Evolutionary conservation across 345 rosid genomes (phyloP).

Genomic region (Arabidopsis suecica): DNA sequence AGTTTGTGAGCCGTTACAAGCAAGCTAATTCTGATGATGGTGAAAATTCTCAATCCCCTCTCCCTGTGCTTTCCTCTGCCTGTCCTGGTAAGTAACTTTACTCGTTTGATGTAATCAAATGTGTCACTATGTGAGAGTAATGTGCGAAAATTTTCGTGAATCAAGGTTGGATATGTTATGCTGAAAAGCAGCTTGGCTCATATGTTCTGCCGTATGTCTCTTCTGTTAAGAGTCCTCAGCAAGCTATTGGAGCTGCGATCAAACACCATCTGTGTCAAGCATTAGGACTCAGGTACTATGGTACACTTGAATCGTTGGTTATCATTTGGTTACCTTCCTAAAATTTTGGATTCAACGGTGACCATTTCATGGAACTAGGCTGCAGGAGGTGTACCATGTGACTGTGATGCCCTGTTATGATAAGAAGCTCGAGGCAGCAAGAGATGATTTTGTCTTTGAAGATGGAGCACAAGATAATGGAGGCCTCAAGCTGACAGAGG

Average conservation of each 20-base stretch:
- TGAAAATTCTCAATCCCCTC: slow-evolving; percentile 46
- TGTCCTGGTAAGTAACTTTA: slow-evolving; percentile 74
- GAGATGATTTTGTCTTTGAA: slow-evolving; percentile 81
- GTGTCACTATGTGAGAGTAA: slow-evolving; percentile 11
- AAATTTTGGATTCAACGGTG: not conserved
- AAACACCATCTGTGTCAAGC: slow-evolving; percentile 70
- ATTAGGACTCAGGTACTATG: slow-evolving; percentile 72
- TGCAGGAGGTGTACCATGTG: slow-evolving; percentile 84
- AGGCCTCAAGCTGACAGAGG: slow-evolving; percentile 59
- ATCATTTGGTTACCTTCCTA: not conserved
- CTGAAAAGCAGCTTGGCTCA: slow-evolving; percentile 90
- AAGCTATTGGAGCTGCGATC: slow-evolving; percentile 81
- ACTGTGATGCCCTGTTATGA: slow-evolving; percentile 99
- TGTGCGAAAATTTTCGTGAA: not conserved
- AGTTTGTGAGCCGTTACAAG: slow-evolving; percentile 74
- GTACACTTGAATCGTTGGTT: slow-evolving; percentile 18
- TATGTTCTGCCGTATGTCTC: slow-evolving; percentile 84
- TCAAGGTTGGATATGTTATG: slow-evolving; percentile 98
- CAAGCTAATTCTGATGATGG: slow-evolving; percentile 50
- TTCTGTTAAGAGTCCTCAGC: slow-evolving; percentile 96
- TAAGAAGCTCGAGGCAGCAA: slow-evolving; percentile 93
- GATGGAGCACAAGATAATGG: slow-evolving; percentile 50
- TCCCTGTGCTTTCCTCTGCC: slow-evolving; percentile 90
- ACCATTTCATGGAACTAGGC: slow-evolving; percentile 50
- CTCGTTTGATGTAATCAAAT: slow-evolving; percentile 14